Evolutionary conservation across 108 stramenopile species (phyloP).

Genomic region (Discostella stelligeroides): DNA sequence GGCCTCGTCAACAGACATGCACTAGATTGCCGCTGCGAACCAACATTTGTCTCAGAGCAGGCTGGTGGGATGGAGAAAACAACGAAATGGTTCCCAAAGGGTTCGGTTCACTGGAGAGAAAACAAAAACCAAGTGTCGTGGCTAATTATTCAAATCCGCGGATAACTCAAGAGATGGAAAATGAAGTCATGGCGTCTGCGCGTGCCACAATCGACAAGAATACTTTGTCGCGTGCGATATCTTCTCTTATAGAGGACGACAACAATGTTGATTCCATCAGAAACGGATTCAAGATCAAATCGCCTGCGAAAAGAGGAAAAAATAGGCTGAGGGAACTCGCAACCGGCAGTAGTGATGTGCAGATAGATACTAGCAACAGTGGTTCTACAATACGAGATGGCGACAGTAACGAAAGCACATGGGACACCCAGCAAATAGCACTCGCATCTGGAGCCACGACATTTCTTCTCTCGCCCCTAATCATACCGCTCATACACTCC

Average conservation of each 20-base stretch:
- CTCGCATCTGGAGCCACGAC: slow-evolving; percentile 43
- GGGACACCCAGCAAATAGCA: slow-evolving; percentile 49
- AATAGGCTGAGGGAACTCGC: slow-evolving; percentile 11
- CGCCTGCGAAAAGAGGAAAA: background rate
- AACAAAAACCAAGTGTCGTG: background rate
- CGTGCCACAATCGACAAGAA: slow-evolving; percentile 30
- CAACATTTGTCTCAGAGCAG: too few relatives aligned
- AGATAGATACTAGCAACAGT: background rate
- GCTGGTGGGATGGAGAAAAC: too few relatives aligned
- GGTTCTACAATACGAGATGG: background rate
- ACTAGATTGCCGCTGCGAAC: too few relatives aligned
- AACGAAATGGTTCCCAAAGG: too few relatives aligned
- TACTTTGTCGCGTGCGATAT: slow-evolving; percentile 38
- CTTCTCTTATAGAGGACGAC: slow-evolving; percentile 15
- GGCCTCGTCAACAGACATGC: too few relatives aligned
- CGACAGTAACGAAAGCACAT: slow-evolving; percentile 15
- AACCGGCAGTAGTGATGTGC: background rate
- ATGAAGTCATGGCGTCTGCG: slow-evolving; percentile 39
- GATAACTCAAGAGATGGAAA: slow-evolving; percentile 40
- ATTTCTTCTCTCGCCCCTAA: slow-evolving; percentile 36
- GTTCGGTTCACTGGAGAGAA: too few relatives aligned
- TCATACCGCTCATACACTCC: slow-evolving; percentile 40
- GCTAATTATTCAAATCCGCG: background rate
- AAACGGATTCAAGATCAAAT: background rate
- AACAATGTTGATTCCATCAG: background rate